A percentile compares a stretch with the other conserved stretches of the same genome.
Conservation (phyloP, 2,329 filamentous ascomycete genomes). For the Aspergillus sp. region DNA sequence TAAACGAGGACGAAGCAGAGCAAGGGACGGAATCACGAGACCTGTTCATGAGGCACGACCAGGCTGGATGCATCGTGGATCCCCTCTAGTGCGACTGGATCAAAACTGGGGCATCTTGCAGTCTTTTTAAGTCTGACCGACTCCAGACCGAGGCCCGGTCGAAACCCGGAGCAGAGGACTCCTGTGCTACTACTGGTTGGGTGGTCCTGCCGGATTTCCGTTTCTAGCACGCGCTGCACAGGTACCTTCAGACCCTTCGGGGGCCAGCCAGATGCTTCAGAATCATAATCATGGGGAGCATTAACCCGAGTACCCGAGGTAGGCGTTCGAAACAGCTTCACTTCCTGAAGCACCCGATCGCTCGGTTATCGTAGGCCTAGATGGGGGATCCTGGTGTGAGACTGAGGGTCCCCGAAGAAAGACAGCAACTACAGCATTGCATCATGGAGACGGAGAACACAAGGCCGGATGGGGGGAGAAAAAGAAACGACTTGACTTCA, state of each 20-base stretch:
- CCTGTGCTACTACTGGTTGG: background rate
- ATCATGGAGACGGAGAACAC: slow-evolving; percentile 3
- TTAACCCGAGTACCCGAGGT: slow-evolving; percentile 24
- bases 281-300: slow-evolving; percentile 4
- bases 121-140: background rate
- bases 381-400: background rate
- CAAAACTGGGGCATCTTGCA: background rate
- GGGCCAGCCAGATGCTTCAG: background rate
- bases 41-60: background rate
- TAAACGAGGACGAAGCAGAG: background rate
- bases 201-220: background rate
- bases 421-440: background rate
- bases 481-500: slow-evolving; percentile 4
- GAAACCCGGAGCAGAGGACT: background rate
- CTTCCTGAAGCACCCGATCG: slow-evolving; percentile 20
- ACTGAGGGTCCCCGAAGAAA: background rate
- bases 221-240: background rate
- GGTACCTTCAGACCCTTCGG: background rate
- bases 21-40: slow-evolving; percentile 8
- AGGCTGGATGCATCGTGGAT: slow-evolving; percentile 3
- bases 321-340: background rate
- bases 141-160: slow-evolving; percentile 1
- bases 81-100: background rate
- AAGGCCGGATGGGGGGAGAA: slow-evolving; percentile 3
- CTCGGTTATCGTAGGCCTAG: slow-evolving; percentile 12